Evolutionary conservation across 1,139 yeast genomes (phyloP).

Genomic region (Nakaseomyces nivariensis): DNA sequence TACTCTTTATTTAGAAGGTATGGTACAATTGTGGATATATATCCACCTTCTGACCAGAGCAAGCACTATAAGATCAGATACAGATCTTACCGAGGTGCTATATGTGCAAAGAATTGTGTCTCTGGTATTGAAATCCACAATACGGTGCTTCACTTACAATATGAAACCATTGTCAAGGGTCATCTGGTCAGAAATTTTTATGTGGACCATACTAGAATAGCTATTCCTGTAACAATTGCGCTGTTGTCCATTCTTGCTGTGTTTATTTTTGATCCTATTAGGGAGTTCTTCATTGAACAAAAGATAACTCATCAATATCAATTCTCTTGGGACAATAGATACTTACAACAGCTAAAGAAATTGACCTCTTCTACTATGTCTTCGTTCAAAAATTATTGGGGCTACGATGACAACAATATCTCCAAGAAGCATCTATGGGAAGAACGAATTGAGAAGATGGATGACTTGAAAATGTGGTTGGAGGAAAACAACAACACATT

Average conservation of each 20-base stretch:
- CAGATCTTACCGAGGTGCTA: conserved; percentile 53
- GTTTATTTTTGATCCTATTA: conserved; percentile 80
- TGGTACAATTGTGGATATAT: conserved; percentile 70
- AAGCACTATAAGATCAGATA: conserved; percentile 46
- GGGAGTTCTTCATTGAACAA: conserved; percentile 68
- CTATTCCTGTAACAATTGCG: conserved; percentile 50
- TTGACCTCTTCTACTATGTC: conserved; percentile 33
- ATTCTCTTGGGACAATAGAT: conserved; percentile 30
- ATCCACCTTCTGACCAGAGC: conserved; percentile 42
- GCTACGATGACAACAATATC: conserved; percentile 31
- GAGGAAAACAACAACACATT: conserved; percentile 69
- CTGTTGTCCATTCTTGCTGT: conserved; percentile 71
- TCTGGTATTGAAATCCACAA: conserved; percentile 60
- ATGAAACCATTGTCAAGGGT: conserved; percentile 45
- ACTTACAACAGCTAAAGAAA: conserved; percentile 27
- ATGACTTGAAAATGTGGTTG: conserved; percentile 69
- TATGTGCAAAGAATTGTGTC: conserved; percentile 83
- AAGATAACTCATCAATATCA: conserved; percentile 52
- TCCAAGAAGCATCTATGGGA: conserved; percentile 47
- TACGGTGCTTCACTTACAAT: conserved; percentile 65
- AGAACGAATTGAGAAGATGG: conserved; percentile 58
- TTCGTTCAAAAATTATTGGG: conserved; percentile 33
- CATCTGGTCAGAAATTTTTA: conserved; percentile 48
- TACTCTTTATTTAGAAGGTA: conserved; percentile 79
- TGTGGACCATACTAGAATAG: conserved; percentile 70